Evolutionary conservation across 345 rosid species (phyloP), one percentile per base, ranked within the genome.

Genomic region (Syzygium aqueum): DNA sequence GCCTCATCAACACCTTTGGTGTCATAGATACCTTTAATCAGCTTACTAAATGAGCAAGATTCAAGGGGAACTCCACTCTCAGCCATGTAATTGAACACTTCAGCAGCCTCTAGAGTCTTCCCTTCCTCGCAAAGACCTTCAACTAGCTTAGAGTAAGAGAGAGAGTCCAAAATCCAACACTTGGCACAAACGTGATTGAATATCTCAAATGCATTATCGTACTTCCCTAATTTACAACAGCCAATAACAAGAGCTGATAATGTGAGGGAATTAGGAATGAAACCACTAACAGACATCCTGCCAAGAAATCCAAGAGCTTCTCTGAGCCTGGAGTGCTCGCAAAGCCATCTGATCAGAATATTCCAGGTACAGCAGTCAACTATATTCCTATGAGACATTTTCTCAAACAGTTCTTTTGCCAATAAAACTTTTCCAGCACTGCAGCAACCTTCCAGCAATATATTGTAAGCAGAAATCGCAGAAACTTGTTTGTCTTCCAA

Each of bases 331-430:
- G 37, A 73, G 54, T 91, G 89, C 87, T 92, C 91, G 85, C 92
- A 94, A 67, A 92, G 90, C 92, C 94, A 93, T 78, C 93, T 89
- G 87, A 94, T 89, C 40, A 86, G 88, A 90, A 90, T 87, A 88
- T 93, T 93, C 94, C 95, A 93, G 78, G 94, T 93, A 87, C 90
- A 87, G 77, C 92, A 85, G 77, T 94, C 92, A 78, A 89, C 89
- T 67, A 92, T 89, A 56, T 87, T 89, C 52, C 87, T 88, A 85
- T 88, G 84, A 27, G 84, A 90, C 93, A 94, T 91, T 86, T 90
- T 90, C 84, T 86, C 91, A 33, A 91, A 86, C 30, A 90, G 65
- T 86, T 85, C 67, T 84, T 89, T 91, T n/a, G 94, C 96, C 87
- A 89, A 22, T 59, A 53, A 82, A 89, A 91, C 86, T 7, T 89